Evolutionary conservation across 164 flowering plant genomes (phyloP), one percentile per base, ranked within the genome.

Genomic region (Saururus chinensis): DNA sequence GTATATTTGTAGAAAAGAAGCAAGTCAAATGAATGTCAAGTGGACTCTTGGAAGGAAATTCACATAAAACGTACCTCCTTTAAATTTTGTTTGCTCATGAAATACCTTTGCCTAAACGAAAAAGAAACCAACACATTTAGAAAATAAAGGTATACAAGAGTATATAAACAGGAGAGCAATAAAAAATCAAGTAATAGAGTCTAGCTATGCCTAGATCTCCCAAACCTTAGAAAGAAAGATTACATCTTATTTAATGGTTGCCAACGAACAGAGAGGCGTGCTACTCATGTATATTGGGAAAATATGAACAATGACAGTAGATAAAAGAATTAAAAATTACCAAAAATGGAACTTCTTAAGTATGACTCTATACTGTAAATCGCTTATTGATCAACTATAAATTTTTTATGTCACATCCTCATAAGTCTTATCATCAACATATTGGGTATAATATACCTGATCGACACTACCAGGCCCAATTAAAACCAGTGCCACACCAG

Each of bases 401-500:
- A 14, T 14, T 10, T 9, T 42, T 42, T 42, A 14, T 14, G 9
- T 10, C 12, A 10, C 49, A 42, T 14, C 49, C 37, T 30, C 37
- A 6, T 6, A 30, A 2, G 37, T 30, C 37, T 4, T 20, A 23
- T 6, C 14, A 55, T 22, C 35, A n/a, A 22, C 13, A 55, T 24
- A 26, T 26, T 23, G 17, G 22, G 4, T 17, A 22, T 24, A 26
- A 48, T 57, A 60, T 75, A 85, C 98, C 95, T 92, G 98, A 67
- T 89, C 93, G 71, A 92, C 75, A 57, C 81, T 92, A 17, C 96
- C 98, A 19, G 98, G 98, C 62, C 96, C 98, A 70, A 92, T 84
- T 60, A 92, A 51, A 68, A 89, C 82, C 73, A 92, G 96, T 40
- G 93, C 78, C 66, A 82, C 96, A 23, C 93, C 90, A 64, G 89